These are phyloP conservation scores for Chimonanthus salicifolius DNA, from an alignment of 164 flowering plant species.

Conservation along the genomic window DNA sequence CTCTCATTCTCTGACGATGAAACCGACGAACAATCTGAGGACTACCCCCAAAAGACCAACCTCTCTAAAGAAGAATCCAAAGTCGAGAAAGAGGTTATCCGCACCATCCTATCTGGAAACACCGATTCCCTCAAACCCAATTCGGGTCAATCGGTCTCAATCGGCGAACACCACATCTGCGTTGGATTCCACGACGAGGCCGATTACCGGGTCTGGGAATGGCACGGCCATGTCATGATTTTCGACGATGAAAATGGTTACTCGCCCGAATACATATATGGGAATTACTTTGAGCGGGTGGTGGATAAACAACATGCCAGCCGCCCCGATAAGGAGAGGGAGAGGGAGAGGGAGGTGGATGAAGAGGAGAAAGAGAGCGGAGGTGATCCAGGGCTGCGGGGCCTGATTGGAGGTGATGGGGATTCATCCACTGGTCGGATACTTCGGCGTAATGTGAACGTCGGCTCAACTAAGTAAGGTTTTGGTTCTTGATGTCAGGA, in stretches of 20 bases:
- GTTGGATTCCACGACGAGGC: constrained; percentile 74
- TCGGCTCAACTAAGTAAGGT: neutral
- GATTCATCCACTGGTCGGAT: neutral
- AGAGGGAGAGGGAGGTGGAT: neutral
- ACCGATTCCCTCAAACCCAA: constrained; percentile 70
- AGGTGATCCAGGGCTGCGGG: neutral
- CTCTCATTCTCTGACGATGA: constrained; percentile 32
- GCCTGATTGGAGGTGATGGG: neutral
- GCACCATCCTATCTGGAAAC: constrained; percentile 46
- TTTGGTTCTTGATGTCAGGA: neutral
- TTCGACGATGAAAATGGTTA: constrained; percentile 84
- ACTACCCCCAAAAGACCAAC: constrained; percentile 14
- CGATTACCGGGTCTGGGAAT: constrained; percentile 96
- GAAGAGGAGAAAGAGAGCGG: neutral
- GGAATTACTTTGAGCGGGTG: neutral
- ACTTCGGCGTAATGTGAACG: neutral
- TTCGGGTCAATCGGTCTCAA: constrained; percentile 83
- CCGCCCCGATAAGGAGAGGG: neutral
- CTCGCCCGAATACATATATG: constrained; percentile 47
- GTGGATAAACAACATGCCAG: neutral
- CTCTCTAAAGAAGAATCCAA: constrained; percentile 72
- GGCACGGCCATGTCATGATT: constrained; percentile 97
- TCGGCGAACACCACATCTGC: constrained; percentile 83
- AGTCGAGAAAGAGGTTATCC: constrained; percentile 70
- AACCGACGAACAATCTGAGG: neutral